Percentiles rank a stretch among this genome's conserved stretches.
Evolutionary conservation across 805 yeast species (phyloP).

Genomic region (Cyberlindnera mississippiensis): DNA sequence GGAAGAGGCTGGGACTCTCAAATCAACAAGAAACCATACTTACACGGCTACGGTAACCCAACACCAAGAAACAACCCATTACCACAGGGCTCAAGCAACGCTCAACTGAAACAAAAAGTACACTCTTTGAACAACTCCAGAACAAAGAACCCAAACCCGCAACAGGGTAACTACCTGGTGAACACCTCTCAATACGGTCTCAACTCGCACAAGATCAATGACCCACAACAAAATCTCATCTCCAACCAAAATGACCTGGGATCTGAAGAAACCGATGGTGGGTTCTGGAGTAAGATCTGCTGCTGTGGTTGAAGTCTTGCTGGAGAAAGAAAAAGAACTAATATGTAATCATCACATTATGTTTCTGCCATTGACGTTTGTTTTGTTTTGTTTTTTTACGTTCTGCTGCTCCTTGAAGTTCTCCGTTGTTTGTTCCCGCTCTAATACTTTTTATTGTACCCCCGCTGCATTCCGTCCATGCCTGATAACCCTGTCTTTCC

Average conservation of each 20-base stretch:
- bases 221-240: conserved; percentile 25
- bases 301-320: conserved; percentile 23
- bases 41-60: conserved; percentile 96
- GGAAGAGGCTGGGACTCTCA: conserved; percentile 96
- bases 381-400: background rate
- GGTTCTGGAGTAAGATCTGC: conserved; percentile 27
- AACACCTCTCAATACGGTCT: conserved; percentile 28
- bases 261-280: conserved; percentile 22
- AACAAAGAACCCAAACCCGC: conserved; percentile 25
- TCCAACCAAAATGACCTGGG: conserved; percentile 23
- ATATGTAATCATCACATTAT: too few relatives aligned
- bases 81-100: conserved; percentile 7
- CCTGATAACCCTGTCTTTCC: too few relatives aligned
- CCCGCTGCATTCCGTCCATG: too few relatives aligned
- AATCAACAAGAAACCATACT: conserved; percentile 84
- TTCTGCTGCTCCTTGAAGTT: background rate
- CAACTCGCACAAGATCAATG: conserved; percentile 23
- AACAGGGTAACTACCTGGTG: conserved; percentile 22
- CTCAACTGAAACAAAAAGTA: conserved; percentile 25
- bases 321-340: too few relatives aligned
- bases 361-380: too few relatives aligned
- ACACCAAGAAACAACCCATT: conserved; percentile 46
- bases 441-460: too few relatives aligned
- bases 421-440: too few relatives aligned
- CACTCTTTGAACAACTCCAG: conserved; percentile 28